Conservation (phyloP, 441 rosid genomes). For the Adansonia gregorii region DNA sequence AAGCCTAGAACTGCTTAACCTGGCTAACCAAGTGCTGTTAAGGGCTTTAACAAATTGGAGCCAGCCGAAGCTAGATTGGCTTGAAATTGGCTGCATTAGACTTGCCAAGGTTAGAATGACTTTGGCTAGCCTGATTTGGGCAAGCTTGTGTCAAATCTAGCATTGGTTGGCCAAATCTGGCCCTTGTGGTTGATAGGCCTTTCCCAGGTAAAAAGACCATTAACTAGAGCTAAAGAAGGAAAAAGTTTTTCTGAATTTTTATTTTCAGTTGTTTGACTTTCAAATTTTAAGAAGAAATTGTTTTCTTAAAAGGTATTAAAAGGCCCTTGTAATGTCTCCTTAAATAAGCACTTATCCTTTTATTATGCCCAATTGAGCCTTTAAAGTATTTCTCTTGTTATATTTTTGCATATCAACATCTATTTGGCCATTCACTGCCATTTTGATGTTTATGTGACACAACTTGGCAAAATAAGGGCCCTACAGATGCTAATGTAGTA, state of each 20-base stretch:
- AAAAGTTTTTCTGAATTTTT: no score
- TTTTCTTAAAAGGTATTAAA: not conserved
- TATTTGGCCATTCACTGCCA: not conserved
- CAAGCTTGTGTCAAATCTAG: no score
- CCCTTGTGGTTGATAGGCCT: no score
- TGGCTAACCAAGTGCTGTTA: not conserved
- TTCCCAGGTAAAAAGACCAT: no score
- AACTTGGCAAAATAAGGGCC: not conserved
- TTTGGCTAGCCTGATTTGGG: not conserved
- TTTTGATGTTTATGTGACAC: not conserved
- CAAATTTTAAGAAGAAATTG: no score
- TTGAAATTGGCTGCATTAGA: constrained; percentile 2
- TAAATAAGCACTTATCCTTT: not conserved
- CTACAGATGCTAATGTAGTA: not conserved
- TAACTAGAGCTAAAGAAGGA: no score
- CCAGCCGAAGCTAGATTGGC: not conserved
- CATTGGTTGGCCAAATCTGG: no score
- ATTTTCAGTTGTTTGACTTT: no score
- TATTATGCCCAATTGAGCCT: not conserved
- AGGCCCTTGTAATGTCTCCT: not conserved
- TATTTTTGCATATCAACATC: not conserved
- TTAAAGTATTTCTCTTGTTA: not conserved
- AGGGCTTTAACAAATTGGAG: constrained; percentile 12
- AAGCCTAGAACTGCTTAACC: not conserved
- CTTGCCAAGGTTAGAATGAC: not conserved